Evolutionary conservation across 768 basidiomycete species (phyloP).

Genomic region (Pholiota molesta): DNA sequence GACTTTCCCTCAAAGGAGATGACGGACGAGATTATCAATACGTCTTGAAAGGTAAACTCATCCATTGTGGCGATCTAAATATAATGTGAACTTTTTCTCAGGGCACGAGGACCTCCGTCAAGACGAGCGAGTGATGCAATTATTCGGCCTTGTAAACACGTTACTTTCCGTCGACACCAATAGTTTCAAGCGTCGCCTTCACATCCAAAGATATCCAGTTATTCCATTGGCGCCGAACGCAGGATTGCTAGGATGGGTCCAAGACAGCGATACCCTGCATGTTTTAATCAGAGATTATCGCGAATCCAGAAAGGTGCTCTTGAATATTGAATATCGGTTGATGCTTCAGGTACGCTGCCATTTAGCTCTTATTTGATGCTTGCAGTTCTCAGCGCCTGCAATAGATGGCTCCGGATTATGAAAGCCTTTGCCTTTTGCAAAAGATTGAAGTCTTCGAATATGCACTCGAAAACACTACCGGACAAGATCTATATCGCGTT

Average conservation of each 20-base stretch:
- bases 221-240: conserved; percentile 96
- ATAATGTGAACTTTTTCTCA: conserved; percentile 30
- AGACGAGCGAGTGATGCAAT: conserved; percentile 98
- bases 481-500: conserved; percentile 95
- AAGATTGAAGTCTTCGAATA: conserved; percentile 99
- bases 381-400: conserved; percentile 1
- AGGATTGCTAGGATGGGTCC: conserved; percentile 94
- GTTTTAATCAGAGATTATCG: conserved; percentile 96
- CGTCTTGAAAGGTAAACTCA: conserved; percentile 73
- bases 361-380: neutral
- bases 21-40: conserved; percentile 96
- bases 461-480: conserved; percentile 96
- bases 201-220: conserved; percentile 91
- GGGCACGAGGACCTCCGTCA: conserved; percentile 99
- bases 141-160: conserved; percentile 96
- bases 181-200: conserved; percentile 94
- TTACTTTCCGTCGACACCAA: conserved; percentile 90
- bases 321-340: conserved; percentile 98
- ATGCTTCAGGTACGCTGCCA: conserved; percentile 82
- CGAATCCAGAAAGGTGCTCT: conserved; percentile 92
- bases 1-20: conserved; percentile 82
- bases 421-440: conserved; percentile 89
- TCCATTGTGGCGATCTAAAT: neutral
- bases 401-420: conserved; percentile 99
- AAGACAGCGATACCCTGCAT: conserved; percentile 93